A percentile compares a stretch with the other conserved stretches of the same genome.
Evolutionary conservation across 495 filamentous ascomycete genomes (phyloP).

Genomic region (Trichoderma gamsii): DNA sequence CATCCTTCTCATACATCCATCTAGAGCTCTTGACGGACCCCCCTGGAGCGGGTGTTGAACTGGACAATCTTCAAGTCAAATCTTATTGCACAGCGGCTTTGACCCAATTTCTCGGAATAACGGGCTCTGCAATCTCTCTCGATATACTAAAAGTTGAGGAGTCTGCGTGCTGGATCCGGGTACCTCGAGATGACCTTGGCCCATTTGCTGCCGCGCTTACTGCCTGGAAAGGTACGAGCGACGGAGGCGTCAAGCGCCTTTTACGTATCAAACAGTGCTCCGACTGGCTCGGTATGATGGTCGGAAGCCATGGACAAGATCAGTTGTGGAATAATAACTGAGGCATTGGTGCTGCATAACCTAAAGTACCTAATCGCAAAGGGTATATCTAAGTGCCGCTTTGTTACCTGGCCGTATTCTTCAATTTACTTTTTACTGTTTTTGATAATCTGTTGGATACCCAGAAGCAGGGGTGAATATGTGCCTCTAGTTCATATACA

Average conservation of each 20-base stretch:
- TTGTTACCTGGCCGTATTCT: constrained; percentile 3
- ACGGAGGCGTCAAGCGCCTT: constrained; percentile 30
- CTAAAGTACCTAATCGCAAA: background rate
- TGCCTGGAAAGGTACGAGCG: constrained; percentile 58
- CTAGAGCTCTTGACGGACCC: constrained; percentile 26
- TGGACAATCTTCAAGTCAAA: constrained; percentile 71
- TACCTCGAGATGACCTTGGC: constrained; percentile 61
- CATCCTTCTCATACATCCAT: constrained; percentile 38
- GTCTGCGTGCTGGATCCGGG: constrained; percentile 61
- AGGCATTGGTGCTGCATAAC: constrained; percentile 14
- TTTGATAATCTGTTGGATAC: constrained; percentile 1
- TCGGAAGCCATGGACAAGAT: constrained; percentile 33
- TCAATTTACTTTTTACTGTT: background rate
- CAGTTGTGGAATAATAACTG: constrained; percentile 31
- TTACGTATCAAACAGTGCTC: constrained; percentile 37
- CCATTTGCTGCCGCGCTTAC: constrained; percentile 56
- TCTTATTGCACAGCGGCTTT: constrained; percentile 68
- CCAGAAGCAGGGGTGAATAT: background rate
- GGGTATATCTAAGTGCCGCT: constrained; percentile 14
- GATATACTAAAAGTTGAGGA: constrained; percentile 67
- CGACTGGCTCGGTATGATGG: constrained; percentile 40
- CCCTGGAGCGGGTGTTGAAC: constrained; percentile 18
- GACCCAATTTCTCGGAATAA: constrained; percentile 71
- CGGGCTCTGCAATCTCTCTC: constrained; percentile 68
- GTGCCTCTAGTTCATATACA: background rate